Evolutionary conservation across 495 filamentous ascomycete species (phyloP).

Genomic region (Neurospora sp.): DNA sequence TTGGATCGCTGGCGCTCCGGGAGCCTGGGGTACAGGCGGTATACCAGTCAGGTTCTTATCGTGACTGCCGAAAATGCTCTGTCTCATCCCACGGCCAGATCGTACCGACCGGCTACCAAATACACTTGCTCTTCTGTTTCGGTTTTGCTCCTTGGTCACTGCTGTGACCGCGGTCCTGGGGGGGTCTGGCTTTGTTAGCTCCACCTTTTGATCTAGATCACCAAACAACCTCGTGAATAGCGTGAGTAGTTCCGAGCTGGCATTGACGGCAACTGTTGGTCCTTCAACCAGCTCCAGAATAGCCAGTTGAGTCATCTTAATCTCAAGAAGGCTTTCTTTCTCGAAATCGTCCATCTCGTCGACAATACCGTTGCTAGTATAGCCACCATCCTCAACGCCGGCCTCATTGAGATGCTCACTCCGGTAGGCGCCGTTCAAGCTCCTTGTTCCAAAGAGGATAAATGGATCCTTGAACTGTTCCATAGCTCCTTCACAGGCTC

Average conservation of each 20-base stretch:
- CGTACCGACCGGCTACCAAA: slow-evolving; percentile 48
- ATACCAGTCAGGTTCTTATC: slow-evolving; percentile 17
- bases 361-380: slow-evolving; percentile 39
- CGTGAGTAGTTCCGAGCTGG: slow-evolving; percentile 69
- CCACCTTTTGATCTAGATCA: slow-evolving; percentile 30
- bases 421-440: slow-evolving; percentile 33
- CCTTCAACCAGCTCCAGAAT: slow-evolving; percentile 76
- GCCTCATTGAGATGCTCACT: slow-evolving; percentile 46
- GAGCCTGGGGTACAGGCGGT: slow-evolving; percentile 21
- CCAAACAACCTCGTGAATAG: slow-evolving; percentile 73
- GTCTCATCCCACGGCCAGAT: slow-evolving; percentile 16
- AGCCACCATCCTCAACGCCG: background rate
- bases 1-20: slow-evolving; percentile 25
- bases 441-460: slow-evolving; percentile 42
- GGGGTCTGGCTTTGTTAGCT: slow-evolving; percentile 32
- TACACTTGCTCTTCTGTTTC: slow-evolving; percentile 63
- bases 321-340: slow-evolving; percentile 71
- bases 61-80: slow-evolving; percentile 16
- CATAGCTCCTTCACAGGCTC: slow-evolving; percentile 79
- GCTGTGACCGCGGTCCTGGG: slow-evolving; percentile 64
- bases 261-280: slow-evolving; percentile 70
- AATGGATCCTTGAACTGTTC: slow-evolving; percentile 64
- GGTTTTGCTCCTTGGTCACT: slow-evolving; percentile 20
- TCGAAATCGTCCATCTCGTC: slow-evolving; percentile 67
- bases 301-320: slow-evolving; percentile 88